Conservation (phyloP, 208 protist genomes). For the Crithidia thermophila region DNA sequence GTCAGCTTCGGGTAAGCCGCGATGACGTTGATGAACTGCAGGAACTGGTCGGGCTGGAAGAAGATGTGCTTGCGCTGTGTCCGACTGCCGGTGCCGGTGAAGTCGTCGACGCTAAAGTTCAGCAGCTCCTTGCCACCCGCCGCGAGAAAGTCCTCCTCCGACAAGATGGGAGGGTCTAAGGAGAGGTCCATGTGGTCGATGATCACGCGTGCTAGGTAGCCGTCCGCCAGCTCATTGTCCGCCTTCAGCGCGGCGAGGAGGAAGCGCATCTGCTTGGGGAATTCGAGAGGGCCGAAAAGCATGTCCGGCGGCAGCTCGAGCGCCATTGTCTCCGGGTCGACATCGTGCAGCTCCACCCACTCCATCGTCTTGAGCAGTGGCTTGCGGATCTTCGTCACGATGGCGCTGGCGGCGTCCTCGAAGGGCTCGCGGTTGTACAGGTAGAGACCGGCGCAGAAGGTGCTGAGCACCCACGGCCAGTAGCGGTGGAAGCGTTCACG, state of each 20-base stretch:
- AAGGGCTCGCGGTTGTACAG: conserved; percentile 88
- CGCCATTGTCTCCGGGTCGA: conserved; percentile 88
- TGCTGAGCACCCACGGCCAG: conserved; percentile 89
- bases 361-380: conserved; percentile 86
- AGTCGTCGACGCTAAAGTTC: conserved; percentile 84
- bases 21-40: conserved; percentile 85
- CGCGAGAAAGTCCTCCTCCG: conserved; percentile 66
- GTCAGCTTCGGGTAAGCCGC: conserved; percentile 69
- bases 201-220: conserved; percentile 85
- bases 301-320: conserved; percentile 89
- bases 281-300: conserved; percentile 88
- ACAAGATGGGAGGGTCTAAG: conserved; percentile 74
- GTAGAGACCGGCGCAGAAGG: conserved; percentile 77
- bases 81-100: conserved; percentile 58
- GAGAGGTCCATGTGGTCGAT: conserved; percentile 91
- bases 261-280: conserved; percentile 90
- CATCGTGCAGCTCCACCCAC: conserved; percentile 91
- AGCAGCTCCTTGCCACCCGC: conserved; percentile 71
- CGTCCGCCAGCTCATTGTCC: conserved; percentile 90
- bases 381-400: conserved; percentile 78
- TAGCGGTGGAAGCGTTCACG: conserved; percentile 82
- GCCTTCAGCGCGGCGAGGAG: conserved; percentile 81
- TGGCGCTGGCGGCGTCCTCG: conserved; percentile 77
- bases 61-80: conserved; percentile 81
- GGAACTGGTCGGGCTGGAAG: conserved; percentile 84